These are phyloP conservation scores for Meredithiella fracta DNA, from an alignment of 2,329 filamentous ascomycete species.

Conservation along the genomic window DNA sequence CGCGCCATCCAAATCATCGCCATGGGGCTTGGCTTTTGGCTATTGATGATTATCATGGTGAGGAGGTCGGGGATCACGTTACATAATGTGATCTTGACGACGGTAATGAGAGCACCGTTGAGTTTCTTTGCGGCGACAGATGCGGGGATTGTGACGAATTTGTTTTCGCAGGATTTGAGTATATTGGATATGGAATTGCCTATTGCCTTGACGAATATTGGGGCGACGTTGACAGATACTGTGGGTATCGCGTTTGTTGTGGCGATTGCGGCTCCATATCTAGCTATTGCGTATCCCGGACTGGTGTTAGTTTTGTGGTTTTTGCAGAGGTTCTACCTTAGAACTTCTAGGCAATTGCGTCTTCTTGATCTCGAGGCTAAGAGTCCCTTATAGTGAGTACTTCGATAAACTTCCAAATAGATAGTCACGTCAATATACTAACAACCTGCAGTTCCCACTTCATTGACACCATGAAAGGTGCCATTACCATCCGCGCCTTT, in stretches of 20 bases:
- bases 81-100: conserved; percentile 21
- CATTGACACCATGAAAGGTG: conserved; percentile 37
- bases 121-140: conserved; percentile 28
- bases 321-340: conserved; percentile 41
- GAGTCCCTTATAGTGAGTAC: conserved; percentile 35
- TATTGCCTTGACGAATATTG: conserved; percentile 20
- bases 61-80: conserved; percentile 20
- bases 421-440: not conserved
- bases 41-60: not conserved
- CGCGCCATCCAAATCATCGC: conserved; percentile 15
- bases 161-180: conserved; percentile 30
- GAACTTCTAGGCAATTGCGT: conserved; percentile 43
- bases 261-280: conserved; percentile 25
- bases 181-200: conserved; percentile 27
- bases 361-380: conserved; percentile 46
- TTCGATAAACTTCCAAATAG: not conserved
- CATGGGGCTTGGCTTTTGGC: not conserved
- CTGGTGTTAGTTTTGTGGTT: conserved; percentile 29
- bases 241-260: conserved; percentile 34
- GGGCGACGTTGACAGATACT: conserved; percentile 16
- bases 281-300: conserved; percentile 34
- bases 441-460: conserved; percentile 29
- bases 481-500: conserved; percentile 40
- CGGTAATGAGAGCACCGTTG: conserved; percentile 25
- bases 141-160: conserved; percentile 25